Evolutionary conservation across 805 yeast species (phyloP).

Genomic region (Kodamaea restingae): DNA sequence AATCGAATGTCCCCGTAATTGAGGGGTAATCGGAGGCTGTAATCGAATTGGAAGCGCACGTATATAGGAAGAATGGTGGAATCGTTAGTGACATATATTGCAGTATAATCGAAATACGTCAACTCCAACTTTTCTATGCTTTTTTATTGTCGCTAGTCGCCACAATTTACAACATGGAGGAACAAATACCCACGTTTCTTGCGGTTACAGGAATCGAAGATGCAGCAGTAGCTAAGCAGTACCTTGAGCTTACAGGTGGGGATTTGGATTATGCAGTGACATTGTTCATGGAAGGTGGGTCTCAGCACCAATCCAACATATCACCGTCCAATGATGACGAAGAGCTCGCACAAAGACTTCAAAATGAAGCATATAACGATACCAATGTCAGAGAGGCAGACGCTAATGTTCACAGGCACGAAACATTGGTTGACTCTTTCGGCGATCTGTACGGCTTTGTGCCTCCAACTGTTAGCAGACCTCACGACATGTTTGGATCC

Average conservation of each 20-base stretch:
- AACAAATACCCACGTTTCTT: constrained; percentile 64
- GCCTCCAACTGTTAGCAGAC: constrained; percentile 13
- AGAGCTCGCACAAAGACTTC: constrained; percentile 58
- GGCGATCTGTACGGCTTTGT: constrained; percentile 7
- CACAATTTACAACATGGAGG: constrained; percentile 33
- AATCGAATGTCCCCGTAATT: too few species aligned
- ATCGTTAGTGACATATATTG: too few species aligned
- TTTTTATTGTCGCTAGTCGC: neutral
- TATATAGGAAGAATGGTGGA: too few species aligned
- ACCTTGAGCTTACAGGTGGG: constrained; percentile 71
- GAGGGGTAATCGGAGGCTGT: neutral
- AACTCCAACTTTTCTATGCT: neutral
- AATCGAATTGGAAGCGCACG: too few species aligned
- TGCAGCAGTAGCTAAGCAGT: constrained; percentile 64
- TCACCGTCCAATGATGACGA: constrained; percentile 35
- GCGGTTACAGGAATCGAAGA: constrained; percentile 79
- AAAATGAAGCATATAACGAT: constrained; percentile 52
- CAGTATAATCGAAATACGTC: too few species aligned
- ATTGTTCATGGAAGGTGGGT: constrained; percentile 47
- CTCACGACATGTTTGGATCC: constrained; percentile 46
- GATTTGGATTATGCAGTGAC: constrained; percentile 82
- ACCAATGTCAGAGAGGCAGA: constrained; percentile 50
- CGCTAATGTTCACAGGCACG: constrained; percentile 73
- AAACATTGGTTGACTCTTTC: constrained; percentile 58
- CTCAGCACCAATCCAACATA: constrained; percentile 3